Percentiles rank a stretch among this genome's conserved stretches.
phyloP scores from a whole-genome alignment of 345 rosid species.

The Aegle marmelos region DNA sequence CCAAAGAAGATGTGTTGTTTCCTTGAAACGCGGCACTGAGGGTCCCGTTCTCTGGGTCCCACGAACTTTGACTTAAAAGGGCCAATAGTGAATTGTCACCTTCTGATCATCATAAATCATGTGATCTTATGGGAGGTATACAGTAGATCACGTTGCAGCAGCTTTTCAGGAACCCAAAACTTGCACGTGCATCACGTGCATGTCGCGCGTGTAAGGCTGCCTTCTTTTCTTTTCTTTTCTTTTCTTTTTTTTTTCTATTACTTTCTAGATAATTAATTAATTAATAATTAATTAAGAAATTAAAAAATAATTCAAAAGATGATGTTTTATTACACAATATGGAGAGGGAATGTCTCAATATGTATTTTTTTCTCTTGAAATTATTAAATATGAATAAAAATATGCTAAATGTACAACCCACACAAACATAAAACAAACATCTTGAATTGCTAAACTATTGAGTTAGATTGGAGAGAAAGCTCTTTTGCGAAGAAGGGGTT shows the following conservation, averaged over 20 bases:
- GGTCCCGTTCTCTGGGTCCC: neutral
- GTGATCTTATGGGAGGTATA: conserved; percentile 17
- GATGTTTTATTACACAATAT: neutral
- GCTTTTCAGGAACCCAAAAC: conserved; percentile 6
- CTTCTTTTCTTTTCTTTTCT: neutral
- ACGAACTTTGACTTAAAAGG: neutral
- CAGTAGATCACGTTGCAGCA: conserved; percentile 14
- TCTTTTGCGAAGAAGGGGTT: neutral
- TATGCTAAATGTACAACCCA: neutral
- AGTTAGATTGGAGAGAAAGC: neutral
- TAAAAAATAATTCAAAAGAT: neutral
- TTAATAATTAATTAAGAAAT: neutral
- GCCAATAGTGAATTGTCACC: neutral
- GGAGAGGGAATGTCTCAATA: neutral
- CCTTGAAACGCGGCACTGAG: neutral
- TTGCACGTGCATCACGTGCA: conserved; percentile 18
- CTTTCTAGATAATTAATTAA: neutral
- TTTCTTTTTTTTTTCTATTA: too few relatives aligned
- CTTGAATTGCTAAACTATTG: neutral
- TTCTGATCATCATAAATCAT: conserved; percentile 2
- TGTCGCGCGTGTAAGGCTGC: neutral
- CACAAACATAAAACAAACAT: conserved; percentile 2
- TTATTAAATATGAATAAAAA: neutral
- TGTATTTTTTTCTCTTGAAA: neutral
- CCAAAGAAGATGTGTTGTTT: neutral